Evolutionary conservation across 2,329 filamentous ascomycete genomes (phyloP).

Genomic region (Coniella lustricola): DNA sequence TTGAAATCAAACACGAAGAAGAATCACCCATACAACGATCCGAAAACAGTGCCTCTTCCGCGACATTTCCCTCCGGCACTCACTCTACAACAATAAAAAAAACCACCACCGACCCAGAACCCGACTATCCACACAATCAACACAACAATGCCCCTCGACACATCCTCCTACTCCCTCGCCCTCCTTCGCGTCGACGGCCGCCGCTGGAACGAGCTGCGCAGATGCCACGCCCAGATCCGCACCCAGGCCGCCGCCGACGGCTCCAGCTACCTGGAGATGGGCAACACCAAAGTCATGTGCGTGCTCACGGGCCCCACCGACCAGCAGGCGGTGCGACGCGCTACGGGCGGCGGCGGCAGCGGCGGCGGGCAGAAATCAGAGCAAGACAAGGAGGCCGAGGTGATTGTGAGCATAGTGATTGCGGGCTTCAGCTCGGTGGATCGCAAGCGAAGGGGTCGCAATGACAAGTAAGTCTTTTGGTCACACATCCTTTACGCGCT

Average conservation of each 20-base stretch:
- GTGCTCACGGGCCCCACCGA: conserved; percentile 83
- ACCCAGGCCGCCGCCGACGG: conserved; percentile 91
- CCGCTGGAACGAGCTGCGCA: conserved; percentile 94
- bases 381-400: conserved; percentile 49
- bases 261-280: conserved; percentile 90
- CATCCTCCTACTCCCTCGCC: conserved; percentile 81
- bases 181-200: conserved; percentile 77
- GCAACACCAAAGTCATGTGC: conserved; percentile 95
- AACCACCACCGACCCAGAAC: no score
- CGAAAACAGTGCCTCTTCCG: no score
- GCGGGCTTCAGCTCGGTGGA: conserved; percentile 87
- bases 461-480: conserved; percentile 71
- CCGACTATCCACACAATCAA: no score
- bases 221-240: conserved; percentile 80
- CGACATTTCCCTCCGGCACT: no score
- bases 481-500: no score
- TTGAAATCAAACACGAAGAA: not conserved
- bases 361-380: conserved; percentile 20
- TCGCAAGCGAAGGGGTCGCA: conserved; percentile 65
- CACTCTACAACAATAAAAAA: no score
- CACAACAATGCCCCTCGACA: conserved; percentile 78
- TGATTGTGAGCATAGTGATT: conserved; percentile 76
- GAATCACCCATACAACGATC: not conserved
- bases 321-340: conserved; percentile 30
- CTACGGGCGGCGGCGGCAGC: conserved; percentile 38